These are phyloP conservation scores for Claviceps spartinae DNA, from an alignment of 2,329 filamentous ascomycete genomes.

Conservation along the genomic window DNA sequence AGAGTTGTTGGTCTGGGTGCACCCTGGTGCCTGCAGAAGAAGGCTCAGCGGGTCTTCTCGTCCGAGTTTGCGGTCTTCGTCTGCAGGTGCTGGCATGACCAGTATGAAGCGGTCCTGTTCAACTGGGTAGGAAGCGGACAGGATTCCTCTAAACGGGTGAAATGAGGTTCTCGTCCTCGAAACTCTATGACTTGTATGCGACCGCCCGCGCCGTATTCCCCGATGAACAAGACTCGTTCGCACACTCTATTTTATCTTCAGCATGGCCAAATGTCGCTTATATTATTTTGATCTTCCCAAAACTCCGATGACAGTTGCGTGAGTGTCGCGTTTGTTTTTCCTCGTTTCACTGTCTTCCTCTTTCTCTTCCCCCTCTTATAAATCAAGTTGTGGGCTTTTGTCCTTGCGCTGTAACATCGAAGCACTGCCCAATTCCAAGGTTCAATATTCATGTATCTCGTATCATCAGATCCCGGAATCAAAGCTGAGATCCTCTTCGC, in stretches of 20 bases:
- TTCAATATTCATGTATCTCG: background rate
- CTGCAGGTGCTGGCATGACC: slow-evolving; percentile 16
- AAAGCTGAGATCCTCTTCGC: too few relatives aligned
- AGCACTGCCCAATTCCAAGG: background rate
- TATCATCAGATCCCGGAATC: background rate
- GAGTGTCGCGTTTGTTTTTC: background rate
- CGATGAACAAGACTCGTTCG: too few relatives aligned
- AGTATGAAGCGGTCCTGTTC: slow-evolving; percentile 20
- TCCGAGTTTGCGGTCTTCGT: slow-evolving; percentile 16
- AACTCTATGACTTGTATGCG: too few relatives aligned
- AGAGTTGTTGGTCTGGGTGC: too few relatives aligned
- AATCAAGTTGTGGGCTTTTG: background rate
- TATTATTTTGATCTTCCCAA: background rate
- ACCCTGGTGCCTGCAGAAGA: too few relatives aligned
- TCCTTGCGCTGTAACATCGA: background rate
- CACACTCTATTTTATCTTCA: too few relatives aligned
- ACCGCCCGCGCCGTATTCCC: too few relatives aligned
- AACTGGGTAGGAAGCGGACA: slow-evolving; percentile 12
- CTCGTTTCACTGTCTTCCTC: too few relatives aligned
- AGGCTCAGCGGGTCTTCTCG: slow-evolving; percentile 20
- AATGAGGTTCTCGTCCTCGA: slow-evolving; percentile 9
- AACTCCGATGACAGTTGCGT: too few relatives aligned
- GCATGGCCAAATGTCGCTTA: background rate
- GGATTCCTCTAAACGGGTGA: slow-evolving; percentile 21
- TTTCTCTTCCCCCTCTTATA: too few relatives aligned